Base-by-base conservation (phyloP, 139 green algal species). In the Monoraphidium neglectum region DNA sequence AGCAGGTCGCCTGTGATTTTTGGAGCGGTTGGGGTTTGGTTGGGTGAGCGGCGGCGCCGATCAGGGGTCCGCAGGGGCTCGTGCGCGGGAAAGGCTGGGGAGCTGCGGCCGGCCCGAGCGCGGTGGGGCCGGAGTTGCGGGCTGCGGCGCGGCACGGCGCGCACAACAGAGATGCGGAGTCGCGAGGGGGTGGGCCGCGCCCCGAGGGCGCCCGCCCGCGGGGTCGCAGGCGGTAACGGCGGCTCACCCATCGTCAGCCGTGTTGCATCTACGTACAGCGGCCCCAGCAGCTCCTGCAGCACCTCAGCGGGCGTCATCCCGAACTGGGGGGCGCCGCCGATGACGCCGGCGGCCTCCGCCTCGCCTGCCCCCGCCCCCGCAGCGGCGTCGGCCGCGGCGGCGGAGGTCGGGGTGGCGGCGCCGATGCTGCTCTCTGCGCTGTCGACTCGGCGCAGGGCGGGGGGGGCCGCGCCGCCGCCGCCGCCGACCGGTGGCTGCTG, bases 251-350 rank as follows among this genome's bases (percentile, higher is more conserved):
- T 79, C 6, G 57, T 21, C 30, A 90, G 77, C 23, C 49, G 51
- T 13, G 57, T 24, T 0, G 83, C 63, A 23, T 83, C 54, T 1
- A 91, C 74, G 69, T 82, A 91, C 70, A 89, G 67, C 70, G 82
- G 78, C 5, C 82, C 82, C 30, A 89, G 74, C 43, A 91, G 70
- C 71, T 92, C 82, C 49, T 89, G 68, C 36, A 87, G 63, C 51
- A 85, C 67, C 37, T 78, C 70, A 24, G 77, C 62, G 0, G 79
- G 79, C 28, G 40, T 59, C 67, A 74, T 49, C 35, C 23, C 24
- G n/a, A n/a, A n/a, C n/a, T n/a, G n/a, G n/a, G n/a, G n/a, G n/a
- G n/a, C n/a, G 12, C 24, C 35, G 24, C 23, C 35, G 28, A 8
- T 12, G 24, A 10, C 28, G 63, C 35, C 24, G 23, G 6, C 35